Evolutionary conservation across 768 basidiomycete species (phyloP).

Genomic region (Sistotremastrum suecicum): DNA sequence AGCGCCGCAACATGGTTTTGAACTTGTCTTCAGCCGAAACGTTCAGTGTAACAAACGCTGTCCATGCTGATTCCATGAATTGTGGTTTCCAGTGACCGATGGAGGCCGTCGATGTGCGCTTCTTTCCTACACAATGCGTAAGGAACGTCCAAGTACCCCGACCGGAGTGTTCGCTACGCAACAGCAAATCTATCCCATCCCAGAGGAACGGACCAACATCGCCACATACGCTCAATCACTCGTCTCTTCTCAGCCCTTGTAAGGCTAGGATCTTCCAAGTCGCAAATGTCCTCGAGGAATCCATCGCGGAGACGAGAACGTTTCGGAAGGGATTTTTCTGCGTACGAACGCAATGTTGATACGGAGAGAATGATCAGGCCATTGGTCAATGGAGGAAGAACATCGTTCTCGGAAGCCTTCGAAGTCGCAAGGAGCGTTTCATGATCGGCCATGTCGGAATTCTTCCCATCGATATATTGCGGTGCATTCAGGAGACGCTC

Average conservation of each 20-base stretch:
- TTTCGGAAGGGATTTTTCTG: constrained; percentile 37
- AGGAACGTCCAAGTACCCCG: no score
- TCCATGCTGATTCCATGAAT: no score
- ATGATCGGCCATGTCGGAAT: neutral
- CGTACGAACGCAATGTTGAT: constrained; percentile 51
- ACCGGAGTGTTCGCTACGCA: no score
- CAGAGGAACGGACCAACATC: constrained; percentile 61
- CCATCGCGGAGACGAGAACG: constrained; percentile 53
- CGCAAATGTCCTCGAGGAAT: constrained; percentile 74
- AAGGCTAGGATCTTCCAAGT: constrained; percentile 64
- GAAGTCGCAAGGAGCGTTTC: constrained; percentile 7
- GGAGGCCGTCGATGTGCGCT: no score
- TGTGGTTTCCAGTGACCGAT: no score
- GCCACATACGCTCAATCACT: constrained; percentile 81
- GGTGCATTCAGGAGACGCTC: constrained; percentile 48
- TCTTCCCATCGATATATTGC: constrained; percentile 7
- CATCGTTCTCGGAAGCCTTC: constrained; percentile 9
- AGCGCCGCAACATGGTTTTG: no score
- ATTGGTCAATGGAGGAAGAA: constrained; percentile 42
- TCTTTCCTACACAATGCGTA: no score
- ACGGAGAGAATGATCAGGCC: constrained; percentile 65
- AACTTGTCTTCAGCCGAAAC: no score
- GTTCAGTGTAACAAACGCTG: no score
- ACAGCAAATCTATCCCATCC: constrained; percentile 34
- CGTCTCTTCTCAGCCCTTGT: constrained; percentile 57